phyloP scores from a whole-genome alignment of 1,284 basidiomycete species.

The Ustilago cynodontis region DNA sequence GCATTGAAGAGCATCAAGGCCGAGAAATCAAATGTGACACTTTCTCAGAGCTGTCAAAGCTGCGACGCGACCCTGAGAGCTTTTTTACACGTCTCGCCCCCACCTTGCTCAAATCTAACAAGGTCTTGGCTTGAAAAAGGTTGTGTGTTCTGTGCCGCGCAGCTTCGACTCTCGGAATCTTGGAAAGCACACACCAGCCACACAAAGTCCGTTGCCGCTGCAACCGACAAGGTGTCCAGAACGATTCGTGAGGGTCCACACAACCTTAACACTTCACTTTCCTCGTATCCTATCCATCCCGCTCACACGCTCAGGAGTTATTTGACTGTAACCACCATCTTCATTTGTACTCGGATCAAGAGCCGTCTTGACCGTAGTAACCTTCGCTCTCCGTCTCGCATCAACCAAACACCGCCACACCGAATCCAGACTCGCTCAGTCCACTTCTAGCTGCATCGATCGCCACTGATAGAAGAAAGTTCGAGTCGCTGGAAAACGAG shows the following conservation, averaged over 20 bases:
- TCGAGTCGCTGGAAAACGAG: not conserved
- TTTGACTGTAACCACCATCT: not conserved
- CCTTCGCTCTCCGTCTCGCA: not conserved
- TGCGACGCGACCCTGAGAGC: slow-evolving; percentile 16
- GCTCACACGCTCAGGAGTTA: not conserved
- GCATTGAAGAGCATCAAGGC: not conserved
- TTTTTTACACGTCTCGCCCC: slow-evolving; percentile 7
- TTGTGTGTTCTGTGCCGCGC: not conserved
- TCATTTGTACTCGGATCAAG: not conserved
- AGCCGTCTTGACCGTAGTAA: not conserved
- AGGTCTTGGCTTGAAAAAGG: not conserved
- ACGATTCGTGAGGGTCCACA: not conserved
- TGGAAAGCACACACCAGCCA: not conserved
- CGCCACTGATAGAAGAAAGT: not conserved
- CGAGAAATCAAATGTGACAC: slow-evolving; percentile 5
- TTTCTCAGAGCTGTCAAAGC: not conserved
- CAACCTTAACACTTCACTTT: not conserved
- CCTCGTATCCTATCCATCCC: not conserved
- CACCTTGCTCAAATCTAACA: slow-evolving; percentile 1
- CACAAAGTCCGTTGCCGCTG: not conserved
- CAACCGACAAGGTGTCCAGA: not conserved
- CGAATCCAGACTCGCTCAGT: not conserved
- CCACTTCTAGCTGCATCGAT: not conserved
- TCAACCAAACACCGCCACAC: not conserved
- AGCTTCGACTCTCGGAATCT: not conserved